Conservation (phyloP, 805 yeast species). For the Saccharomycopsis amapae region DNA sequence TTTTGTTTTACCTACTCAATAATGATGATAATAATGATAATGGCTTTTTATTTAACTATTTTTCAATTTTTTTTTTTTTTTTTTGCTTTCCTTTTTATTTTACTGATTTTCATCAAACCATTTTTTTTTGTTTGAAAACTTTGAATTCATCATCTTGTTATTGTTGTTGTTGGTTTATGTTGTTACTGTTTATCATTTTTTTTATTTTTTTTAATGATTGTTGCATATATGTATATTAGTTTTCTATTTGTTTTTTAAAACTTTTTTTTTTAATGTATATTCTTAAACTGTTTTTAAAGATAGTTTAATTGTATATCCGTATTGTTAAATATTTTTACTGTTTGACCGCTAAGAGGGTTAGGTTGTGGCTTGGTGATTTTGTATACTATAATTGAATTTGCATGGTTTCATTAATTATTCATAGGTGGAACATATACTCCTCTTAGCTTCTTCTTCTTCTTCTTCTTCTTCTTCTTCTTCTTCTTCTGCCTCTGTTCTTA, state of each 20-base stretch:
- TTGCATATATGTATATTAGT: constrained; percentile 5
- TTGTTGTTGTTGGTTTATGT: constrained; percentile 1
- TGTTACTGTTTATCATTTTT: constrained; percentile 3
- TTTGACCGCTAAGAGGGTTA: too few relatives aligned
- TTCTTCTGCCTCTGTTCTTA: too few relatives aligned
- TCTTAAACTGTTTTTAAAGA: not conserved
- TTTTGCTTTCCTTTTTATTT: not conserved
- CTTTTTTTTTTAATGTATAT: not conserved
- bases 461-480: too few relatives aligned
- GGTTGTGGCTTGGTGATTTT: too few relatives aligned
- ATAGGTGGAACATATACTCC: too few relatives aligned
- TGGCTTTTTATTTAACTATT: not conserved
- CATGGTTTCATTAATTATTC: too few relatives aligned
- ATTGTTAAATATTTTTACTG: too few relatives aligned
- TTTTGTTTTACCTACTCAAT: not conserved
- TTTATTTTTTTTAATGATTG: not conserved
- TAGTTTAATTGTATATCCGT: too few relatives aligned
- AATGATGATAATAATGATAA: constrained; percentile 1
- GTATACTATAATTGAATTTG: too few relatives aligned
- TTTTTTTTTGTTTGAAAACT: too few relatives aligned
- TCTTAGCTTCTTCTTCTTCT: too few relatives aligned
- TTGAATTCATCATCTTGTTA: not conserved
- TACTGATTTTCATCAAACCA: too few relatives aligned
- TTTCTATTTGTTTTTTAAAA: not conserved
- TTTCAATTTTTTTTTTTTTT: not conserved